Conservation (phyloP, 2,329 filamentous ascomycete species). For the Leptodontidium sp. region DNA sequence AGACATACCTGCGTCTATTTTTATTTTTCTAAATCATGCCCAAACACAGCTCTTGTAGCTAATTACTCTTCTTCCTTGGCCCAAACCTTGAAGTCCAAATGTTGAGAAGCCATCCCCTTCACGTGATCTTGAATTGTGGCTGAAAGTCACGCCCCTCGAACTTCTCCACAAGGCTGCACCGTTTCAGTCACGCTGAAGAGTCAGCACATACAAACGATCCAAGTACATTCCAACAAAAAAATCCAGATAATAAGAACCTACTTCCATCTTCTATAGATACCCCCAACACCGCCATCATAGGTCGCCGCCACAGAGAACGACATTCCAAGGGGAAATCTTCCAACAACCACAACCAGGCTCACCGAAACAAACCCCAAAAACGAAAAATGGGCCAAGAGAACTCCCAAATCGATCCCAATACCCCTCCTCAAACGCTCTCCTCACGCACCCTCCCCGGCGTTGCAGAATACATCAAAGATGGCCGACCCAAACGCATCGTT, state of each 20-base stretch:
- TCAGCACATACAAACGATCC: background rate
- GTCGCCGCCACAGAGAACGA: slow-evolving; percentile 27
- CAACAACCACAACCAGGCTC: background rate
- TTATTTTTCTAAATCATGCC: too few species aligned
- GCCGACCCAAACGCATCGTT: slow-evolving; percentile 74
- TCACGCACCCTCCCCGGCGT: slow-evolving; percentile 76
- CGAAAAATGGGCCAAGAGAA: slow-evolving; percentile 90
- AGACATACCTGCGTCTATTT: too few species aligned
- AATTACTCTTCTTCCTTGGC: too few species aligned
- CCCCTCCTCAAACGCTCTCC: slow-evolving; percentile 68
- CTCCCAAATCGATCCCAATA: slow-evolving; percentile 73
- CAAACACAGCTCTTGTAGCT: too few species aligned
- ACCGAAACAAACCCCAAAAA: slow-evolving; percentile 49
- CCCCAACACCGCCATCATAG: slow-evolving; percentile 29
- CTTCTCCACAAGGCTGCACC: too few species aligned
- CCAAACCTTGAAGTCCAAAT: too few species aligned
- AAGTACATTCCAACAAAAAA: background rate
- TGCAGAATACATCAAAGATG: slow-evolving; percentile 81
- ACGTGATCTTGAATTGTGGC: too few species aligned
- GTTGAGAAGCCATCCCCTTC: too few species aligned
- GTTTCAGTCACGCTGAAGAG: background rate
- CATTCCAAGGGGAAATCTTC: slow-evolving; percentile 28
- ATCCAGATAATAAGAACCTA: background rate
- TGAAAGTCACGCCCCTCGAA: too few species aligned
- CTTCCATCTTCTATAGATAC: background rate